Evolutionary conservation across 2,329 filamentous ascomycete genomes (phyloP).

Genomic region (Neophaeococcomyces mojaviensis): DNA sequence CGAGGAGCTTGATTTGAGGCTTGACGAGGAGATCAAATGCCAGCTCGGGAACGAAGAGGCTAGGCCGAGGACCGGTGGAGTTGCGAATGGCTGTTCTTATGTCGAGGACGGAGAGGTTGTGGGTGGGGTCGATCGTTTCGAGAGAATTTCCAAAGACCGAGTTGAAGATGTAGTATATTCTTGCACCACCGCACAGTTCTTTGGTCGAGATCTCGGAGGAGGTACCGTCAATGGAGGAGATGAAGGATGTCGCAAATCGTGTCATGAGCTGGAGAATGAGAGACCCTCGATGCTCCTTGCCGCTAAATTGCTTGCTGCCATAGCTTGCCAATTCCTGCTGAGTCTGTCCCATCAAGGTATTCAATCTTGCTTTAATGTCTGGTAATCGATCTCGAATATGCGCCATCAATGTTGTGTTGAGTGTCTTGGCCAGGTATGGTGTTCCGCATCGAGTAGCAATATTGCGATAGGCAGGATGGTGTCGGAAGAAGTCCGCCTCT

Average conservation of each 20-base stretch:
- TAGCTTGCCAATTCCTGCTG: slow-evolving; percentile 98
- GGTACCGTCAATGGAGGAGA: slow-evolving; percentile 96
- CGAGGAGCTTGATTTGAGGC: slow-evolving; percentile 93
- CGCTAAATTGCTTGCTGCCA: slow-evolving; percentile 93
- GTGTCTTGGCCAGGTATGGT: slow-evolving; percentile 84
- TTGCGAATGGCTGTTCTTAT: slow-evolving; percentile 97
- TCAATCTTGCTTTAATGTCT: slow-evolving; percentile 95
- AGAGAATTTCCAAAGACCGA: slow-evolving; percentile 95
- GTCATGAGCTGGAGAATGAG: slow-evolving; percentile 97
- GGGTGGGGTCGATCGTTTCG: slow-evolving; percentile 91
- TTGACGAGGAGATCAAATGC: slow-evolving; percentile 97
- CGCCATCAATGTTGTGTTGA: slow-evolving; percentile 90
- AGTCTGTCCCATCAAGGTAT: slow-evolving; percentile 98
- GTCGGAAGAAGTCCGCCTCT: slow-evolving; percentile 91
- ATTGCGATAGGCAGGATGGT: slow-evolving; percentile 94
- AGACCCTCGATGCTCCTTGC: slow-evolving; percentile 91
- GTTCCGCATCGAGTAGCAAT: slow-evolving; percentile 92
- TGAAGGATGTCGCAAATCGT: slow-evolving; percentile 93
- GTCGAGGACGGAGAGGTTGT: slow-evolving; percentile 86
- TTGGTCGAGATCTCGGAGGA: slow-evolving; percentile 98
- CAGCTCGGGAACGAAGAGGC: slow-evolving; percentile 93
- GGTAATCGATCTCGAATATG: slow-evolving; percentile 93
- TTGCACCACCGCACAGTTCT: slow-evolving; percentile 86
- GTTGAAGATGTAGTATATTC: slow-evolving; percentile 99
- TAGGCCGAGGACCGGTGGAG: slow-evolving; percentile 90